These are phyloP conservation scores for Malassezia sp. DNA, from an alignment of 1,284 basidiomycete species.

Conservation along the genomic window DNA sequence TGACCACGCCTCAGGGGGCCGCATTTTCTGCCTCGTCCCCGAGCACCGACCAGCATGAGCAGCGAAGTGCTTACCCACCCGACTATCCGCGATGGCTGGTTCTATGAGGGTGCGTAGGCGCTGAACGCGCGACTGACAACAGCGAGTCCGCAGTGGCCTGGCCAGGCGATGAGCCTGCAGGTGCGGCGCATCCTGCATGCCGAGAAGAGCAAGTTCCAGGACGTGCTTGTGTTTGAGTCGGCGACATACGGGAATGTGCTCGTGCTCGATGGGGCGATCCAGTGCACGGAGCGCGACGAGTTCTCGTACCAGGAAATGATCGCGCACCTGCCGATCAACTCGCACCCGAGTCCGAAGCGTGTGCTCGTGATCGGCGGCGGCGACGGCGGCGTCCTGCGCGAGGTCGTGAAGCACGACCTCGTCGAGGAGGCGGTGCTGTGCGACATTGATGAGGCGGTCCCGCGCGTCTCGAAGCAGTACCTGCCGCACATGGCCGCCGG, in stretches of 20 bases:
- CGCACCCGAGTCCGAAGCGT: slow-evolving; percentile 88
- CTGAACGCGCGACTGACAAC: background rate
- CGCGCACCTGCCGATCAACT: slow-evolving; percentile 82
- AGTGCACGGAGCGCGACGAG: slow-evolving; percentile 94
- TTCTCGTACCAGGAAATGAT: slow-evolving; percentile 99
- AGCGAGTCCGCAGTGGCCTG: slow-evolving; percentile 88
- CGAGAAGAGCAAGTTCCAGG: slow-evolving; percentile 83
- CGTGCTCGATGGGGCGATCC: slow-evolving; percentile 88
- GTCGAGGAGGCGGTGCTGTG: slow-evolving; percentile 89
- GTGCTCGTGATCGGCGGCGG: slow-evolving; percentile 96
- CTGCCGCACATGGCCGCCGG: slow-evolving; percentile 88
- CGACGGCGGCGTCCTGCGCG: slow-evolving; percentile 65
- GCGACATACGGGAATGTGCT: slow-evolving; percentile 75
- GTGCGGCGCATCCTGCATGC: slow-evolving; percentile 90
- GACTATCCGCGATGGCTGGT: slow-evolving; percentile 73
- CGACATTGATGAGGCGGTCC: slow-evolving; percentile 97
- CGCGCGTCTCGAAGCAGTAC: slow-evolving; percentile 83
- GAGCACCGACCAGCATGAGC: slow-evolving; percentile 7
- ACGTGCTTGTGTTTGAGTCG: slow-evolving; percentile 89
- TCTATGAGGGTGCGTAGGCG: slow-evolving; percentile 59
- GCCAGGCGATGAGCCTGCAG: slow-evolving; percentile 48
- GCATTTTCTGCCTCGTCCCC: too few relatives aligned
- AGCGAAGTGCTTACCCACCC: slow-evolving; percentile 43
- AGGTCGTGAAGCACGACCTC: slow-evolving; percentile 84
- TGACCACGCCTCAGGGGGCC: too few relatives aligned